A percentile compares a stretch with the other conserved stretches of the same genome.
Conservation (phyloP, 192 early-diverging fungal species). For the Backusella westeae region DNA sequence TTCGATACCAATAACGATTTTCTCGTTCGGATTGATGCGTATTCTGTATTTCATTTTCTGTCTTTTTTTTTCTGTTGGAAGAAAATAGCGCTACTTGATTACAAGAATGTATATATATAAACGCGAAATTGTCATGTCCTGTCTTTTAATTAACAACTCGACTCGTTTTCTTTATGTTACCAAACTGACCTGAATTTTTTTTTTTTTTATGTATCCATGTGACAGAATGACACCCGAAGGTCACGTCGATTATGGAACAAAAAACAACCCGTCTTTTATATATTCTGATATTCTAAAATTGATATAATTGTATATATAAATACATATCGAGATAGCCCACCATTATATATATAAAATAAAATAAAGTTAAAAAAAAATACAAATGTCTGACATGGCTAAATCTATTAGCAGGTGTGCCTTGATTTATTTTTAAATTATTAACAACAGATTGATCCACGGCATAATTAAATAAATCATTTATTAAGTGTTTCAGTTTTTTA, state of each 20-base stretch:
- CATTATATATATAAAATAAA: background rate
- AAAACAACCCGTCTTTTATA: background rate
- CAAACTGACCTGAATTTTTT: no score
- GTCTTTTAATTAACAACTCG: background rate
- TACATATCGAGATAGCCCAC: background rate
- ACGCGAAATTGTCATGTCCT: background rate
- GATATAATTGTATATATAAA: background rate
- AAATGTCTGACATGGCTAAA: background rate
- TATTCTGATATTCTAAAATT: background rate
- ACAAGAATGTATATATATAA: background rate
- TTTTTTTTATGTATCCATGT: background rate
- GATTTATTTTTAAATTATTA: background rate
- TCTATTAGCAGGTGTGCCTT: background rate
- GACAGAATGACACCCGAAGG: background rate
- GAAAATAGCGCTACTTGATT: background rate
- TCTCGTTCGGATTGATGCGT: no score
- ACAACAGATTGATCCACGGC: background rate
- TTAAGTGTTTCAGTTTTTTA: background rate
- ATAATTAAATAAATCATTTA: background rate
- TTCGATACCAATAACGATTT: background rate
- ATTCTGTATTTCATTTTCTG: background rate
- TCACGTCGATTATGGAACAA: background rate
- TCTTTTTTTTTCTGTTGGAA: background rate
- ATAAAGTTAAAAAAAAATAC: no score
- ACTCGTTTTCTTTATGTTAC: no score